phyloP scores from a whole-genome alignment of 768 basidiomycete genomes.

The Saitozyma sp. region DNA sequence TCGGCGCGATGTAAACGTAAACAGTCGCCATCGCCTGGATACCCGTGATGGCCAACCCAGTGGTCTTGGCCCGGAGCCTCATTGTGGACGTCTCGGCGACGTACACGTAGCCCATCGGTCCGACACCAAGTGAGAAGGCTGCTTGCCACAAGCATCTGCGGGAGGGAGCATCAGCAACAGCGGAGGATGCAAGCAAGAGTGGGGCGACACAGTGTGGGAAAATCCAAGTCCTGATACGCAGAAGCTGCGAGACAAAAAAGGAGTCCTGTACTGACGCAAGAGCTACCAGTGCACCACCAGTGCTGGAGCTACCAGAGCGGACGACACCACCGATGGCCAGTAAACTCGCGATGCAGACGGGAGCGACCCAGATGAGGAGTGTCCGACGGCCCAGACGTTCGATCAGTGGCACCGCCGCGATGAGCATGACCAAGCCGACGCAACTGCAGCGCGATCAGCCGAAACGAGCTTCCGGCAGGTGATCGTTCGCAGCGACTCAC shows the following conservation, averaged over 20 bases:
- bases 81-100: constrained; percentile 17
- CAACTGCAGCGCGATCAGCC: constrained; percentile 7
- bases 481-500: constrained; percentile 8
- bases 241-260: no score
- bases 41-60: constrained; percentile 7
- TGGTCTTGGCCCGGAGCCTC: constrained; percentile 20
- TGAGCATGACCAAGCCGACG: not conserved
- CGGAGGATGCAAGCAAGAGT: no score
- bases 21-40: not conserved
- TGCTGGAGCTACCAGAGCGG: not conserved
- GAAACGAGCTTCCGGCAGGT: constrained; percentile 17
- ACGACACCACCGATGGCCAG: constrained; percentile 4
- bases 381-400: constrained; percentile 8
- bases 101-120: constrained; percentile 16
- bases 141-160: constrained; percentile 8
- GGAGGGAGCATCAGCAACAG: not conserved
- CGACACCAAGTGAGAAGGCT: constrained; percentile 9
- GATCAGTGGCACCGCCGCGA: constrained; percentile 1
- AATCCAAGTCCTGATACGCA: no score
- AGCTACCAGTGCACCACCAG: not conserved
- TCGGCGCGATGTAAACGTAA: constrained; percentile 5
- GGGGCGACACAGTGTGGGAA: no score
- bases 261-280: constrained; percentile 1
- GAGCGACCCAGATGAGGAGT: not conserved
- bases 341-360: not conserved